Percentiles rank a stretch among this genome's conserved stretches.
Conservation (phyloP, 306 rosid genomes). For the Luffa acutangula region DNA sequence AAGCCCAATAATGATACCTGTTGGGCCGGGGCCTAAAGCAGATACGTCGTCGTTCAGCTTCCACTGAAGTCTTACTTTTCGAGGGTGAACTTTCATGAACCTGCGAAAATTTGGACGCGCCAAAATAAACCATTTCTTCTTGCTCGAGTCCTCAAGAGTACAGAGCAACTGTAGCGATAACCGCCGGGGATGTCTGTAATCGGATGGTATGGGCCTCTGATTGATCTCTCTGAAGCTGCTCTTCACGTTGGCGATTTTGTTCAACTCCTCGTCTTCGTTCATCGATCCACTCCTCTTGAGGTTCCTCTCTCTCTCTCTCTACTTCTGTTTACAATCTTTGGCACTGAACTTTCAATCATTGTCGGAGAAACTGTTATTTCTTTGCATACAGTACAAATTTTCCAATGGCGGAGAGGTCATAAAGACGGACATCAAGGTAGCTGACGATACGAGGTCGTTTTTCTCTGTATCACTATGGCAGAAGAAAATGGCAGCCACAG, state of each 20-base stretch:
- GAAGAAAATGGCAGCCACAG: slow-evolving; percentile 35
- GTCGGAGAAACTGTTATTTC: not conserved
- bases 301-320: slow-evolving; percentile 15
- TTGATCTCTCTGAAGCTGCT: slow-evolving; percentile 45
- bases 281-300: slow-evolving; percentile 50
- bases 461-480: slow-evolving; percentile 67
- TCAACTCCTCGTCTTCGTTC: slow-evolving; percentile 71
- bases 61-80: not conserved
- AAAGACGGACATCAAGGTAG: slow-evolving; percentile 64
- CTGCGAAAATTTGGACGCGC: not conserved
- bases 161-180: not conserved
- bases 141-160: not conserved
- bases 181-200: slow-evolving; percentile 34
- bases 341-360: not conserved
- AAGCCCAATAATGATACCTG: not conserved
- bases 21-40: not conserved
- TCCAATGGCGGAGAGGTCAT: slow-evolving; percentile 34
- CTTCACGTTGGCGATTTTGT: slow-evolving; percentile 57
- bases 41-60: too few relatives aligned
- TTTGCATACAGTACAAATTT: slow-evolving; percentile 32
- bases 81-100: not conserved
- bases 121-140: not conserved
- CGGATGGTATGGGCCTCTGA: slow-evolving; percentile 90
- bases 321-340: not conserved
- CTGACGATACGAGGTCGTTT: slow-evolving; percentile 63